Percentiles rank a stretch among this genome's conserved stretches.
Evolutionary conservation across 768 basidiomycete genomes (phyloP).

Genomic region (Pholiota conissans): DNA sequence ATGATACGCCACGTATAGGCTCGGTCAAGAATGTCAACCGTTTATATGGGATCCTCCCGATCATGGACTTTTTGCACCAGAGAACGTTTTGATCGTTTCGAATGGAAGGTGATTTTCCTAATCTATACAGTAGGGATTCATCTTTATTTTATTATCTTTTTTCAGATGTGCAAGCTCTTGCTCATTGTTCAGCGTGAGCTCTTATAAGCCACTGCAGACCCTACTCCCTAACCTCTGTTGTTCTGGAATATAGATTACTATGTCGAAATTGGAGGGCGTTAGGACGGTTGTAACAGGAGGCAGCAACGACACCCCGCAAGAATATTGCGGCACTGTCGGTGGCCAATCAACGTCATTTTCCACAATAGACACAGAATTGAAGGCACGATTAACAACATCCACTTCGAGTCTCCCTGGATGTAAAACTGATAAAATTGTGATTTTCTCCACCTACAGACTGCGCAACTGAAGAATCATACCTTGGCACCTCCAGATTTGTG

Average conservation of each 20-base stretch:
- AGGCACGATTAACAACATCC: constrained; percentile 32
- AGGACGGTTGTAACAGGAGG: constrained; percentile 62
- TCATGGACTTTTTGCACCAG: constrained; percentile 46
- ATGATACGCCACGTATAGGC: constrained; percentile 22
- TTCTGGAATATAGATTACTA: constrained; percentile 44
- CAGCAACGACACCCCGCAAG: constrained; percentile 42
- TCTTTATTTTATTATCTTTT: not conserved
- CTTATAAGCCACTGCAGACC: not conserved
- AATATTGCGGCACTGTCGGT: constrained; percentile 65
- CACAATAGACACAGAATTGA: constrained; percentile 60
- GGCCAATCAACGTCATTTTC: constrained; percentile 60
- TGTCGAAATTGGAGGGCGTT: constrained; percentile 58
- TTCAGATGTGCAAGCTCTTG: constrained; percentile 48
- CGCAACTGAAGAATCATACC: constrained; percentile 51
- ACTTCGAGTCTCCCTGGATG: no score
- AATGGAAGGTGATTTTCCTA: constrained; percentile 45
- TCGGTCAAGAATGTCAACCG: constrained; percentile 49
- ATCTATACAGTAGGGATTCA: not conserved
- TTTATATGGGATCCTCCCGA: constrained; percentile 38
- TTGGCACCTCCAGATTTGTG: constrained; percentile 64
- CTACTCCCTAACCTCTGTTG: not conserved
- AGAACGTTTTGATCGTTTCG: constrained; percentile 52
- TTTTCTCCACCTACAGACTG: constrained; percentile 42
- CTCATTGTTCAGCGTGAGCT: constrained; percentile 43
- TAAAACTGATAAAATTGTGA: no score